phyloP scores from a whole-genome alignment of 2,329 filamentous ascomycete species.

The Cladophialophora carrionii region DNA sequence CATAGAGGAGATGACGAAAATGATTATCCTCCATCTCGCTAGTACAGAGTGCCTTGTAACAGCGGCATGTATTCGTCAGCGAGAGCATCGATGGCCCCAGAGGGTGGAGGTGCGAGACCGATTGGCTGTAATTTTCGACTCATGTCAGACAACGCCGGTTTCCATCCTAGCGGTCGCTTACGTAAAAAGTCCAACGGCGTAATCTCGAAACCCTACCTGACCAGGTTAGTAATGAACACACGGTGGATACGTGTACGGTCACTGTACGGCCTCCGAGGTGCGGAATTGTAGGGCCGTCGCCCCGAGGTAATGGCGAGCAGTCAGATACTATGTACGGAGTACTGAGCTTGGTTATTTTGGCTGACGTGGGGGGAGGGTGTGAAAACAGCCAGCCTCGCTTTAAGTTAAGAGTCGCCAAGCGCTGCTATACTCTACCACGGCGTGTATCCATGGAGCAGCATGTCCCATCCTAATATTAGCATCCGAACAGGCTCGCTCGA shows the following conservation, averaged over 20 bases:
- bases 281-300: not conserved
- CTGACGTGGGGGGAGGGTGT: not conserved
- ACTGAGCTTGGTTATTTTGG: not conserved
- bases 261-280: not conserved
- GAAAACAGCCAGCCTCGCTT: not conserved
- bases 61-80: too few relatives aligned
- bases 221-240: not conserved
- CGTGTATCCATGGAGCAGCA: too few relatives aligned
- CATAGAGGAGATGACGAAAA: too few relatives aligned
- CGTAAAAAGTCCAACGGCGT: too few relatives aligned
- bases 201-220: too few relatives aligned
- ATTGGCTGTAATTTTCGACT: too few relatives aligned
- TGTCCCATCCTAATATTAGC: not conserved
- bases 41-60: too few relatives aligned
- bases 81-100: too few relatives aligned
- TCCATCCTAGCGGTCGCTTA: not conserved
- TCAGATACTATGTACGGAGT: too few relatives aligned
- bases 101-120: too few relatives aligned
- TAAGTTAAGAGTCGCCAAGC: not conserved
- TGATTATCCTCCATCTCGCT: too few relatives aligned
- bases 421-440: not conserved
- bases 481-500: not conserved
- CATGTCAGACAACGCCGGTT: not conserved
- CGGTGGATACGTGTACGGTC: not conserved
- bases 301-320: too few relatives aligned